Base-by-base conservation (phyloP, 768 basidiomycete species). In the Stropharia rugosoannulata region DNA sequence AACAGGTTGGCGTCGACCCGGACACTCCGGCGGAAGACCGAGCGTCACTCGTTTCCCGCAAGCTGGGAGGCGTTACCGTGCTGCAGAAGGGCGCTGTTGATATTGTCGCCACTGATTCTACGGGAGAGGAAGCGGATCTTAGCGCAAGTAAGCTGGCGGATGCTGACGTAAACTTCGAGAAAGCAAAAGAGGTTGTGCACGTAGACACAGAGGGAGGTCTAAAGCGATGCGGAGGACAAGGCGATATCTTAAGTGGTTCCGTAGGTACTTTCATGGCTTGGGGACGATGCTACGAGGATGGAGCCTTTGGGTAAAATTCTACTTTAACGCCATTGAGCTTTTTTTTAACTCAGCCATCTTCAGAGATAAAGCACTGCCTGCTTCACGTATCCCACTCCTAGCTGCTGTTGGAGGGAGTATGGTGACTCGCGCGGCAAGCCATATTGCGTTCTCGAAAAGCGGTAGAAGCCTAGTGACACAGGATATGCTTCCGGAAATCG, bases 141-240 rank as follows among this genome's bases (percentile, higher is more conserved):
- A 66, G 68, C 10, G 72, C 68, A 49, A 84, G 81, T 46, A 69
- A 77, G 49, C 38, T 80, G 27, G 70, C 68, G 49, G 74, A 70
- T 9, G 74, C 70, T 0, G 77, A 82, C 61, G 78, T 75, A 0
- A 68, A 83, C 22, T 74, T 79, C 51, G 81, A 84, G 58, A 77
- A 75, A 38, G 76, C 80, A 38, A 75, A 77, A 54, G 85, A 89
- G 64, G 80, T 82, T 3, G 71, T 94, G 3, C 77, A 80, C 50
- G 84, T 90, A 27, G 85, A 89, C 59, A 72, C 79, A 0, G 73
- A 82, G 51, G 97, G 97, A 1, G 95, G 96, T 1, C 62, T 92
- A 63, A 96, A 96, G 73, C 77, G 97, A 53, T 95, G 93, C 64
- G 96, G 97, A 11, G 97, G 97, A 1, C 97, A 98, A 68, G 97